Base-by-base conservation (phyloP, 352 stramenopile genomes). In the Peronospora belbahrii region DNA sequence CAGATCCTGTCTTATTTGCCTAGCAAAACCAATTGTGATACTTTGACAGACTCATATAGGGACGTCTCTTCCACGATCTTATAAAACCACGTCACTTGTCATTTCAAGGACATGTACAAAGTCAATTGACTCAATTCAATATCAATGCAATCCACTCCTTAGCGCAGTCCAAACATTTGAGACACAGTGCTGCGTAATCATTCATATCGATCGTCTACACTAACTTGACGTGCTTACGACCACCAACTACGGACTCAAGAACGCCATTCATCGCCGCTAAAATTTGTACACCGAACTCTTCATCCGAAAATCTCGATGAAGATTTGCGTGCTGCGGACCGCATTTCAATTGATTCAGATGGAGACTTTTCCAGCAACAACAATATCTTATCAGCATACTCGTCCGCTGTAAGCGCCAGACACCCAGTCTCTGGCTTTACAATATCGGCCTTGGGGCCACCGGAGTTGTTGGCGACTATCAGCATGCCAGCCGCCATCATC, bases 401-500 rank as follows among this genome's bases (percentile, higher is more conserved):
- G 2, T 94, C 73, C 0, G 85, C 83, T 6, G 83, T 88, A 1
- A 75, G 56, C 11, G 93, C 93, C 18, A 98, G 58, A 43, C 71
- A 94, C 0, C 86, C 88, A 5, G 77, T 83, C 15, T 58, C 74
- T 3, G 67, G 64, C 39, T 83, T 77, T 3, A 98, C 80, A 51
- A 98, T 98, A 48, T 98, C 94, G 9, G 74, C 74, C 39, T 94
- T 85, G 0, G 97, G 97, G 0, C 97, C 97, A 31, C 96, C 97
- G 5, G 90, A 98, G 60, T 98, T 87, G 70, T 99, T 97, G 4
- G 96, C 97, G 5, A 99, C 70, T 0, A 95, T 80, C 0, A 99
- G 66, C 44, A 99, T 66, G 8, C 96, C 96, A 1, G 96, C 91
- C 6, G 96, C 89, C 93, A 99, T 98, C 94, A 99, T 98, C 75